phyloP scores from a whole-genome alignment of 345 rosid species.

The Rhizophora apiculata region DNA sequence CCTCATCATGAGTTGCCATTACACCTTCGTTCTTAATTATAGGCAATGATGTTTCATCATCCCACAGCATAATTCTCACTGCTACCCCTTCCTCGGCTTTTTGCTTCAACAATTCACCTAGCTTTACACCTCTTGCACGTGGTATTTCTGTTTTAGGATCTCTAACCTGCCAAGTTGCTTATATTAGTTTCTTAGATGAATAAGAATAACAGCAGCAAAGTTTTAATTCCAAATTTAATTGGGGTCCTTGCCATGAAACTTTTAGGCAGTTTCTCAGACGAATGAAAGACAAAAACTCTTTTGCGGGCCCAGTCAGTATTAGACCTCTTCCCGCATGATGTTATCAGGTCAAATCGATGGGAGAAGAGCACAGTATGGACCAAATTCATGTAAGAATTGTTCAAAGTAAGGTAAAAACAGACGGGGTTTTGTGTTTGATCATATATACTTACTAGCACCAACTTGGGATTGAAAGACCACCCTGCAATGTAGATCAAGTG shows the following conservation, averaged over 20 bases:
- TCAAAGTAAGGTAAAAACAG: not conserved
- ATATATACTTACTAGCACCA: slow-evolving; percentile 49
- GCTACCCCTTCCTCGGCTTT: slow-evolving; percentile 88
- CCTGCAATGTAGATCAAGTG: slow-evolving; percentile 78
- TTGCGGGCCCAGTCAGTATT: too few species aligned
- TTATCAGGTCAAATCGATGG: too few species aligned
- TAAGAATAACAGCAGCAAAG: not conserved
- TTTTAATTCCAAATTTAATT: too few species aligned
- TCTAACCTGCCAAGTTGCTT: slow-evolving; percentile 39
- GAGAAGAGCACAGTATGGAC: too few species aligned
- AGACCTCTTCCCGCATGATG: too few species aligned
- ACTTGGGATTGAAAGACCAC: slow-evolving; percentile 84
- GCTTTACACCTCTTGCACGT: slow-evolving; percentile 58
- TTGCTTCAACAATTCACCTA: slow-evolving; percentile 64
- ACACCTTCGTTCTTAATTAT: slow-evolving; percentile 76
- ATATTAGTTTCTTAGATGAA: not conserved
- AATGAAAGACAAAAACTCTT: too few species aligned
- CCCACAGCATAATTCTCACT: slow-evolving; percentile 85
- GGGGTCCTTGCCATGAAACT: too few species aligned
- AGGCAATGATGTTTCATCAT: slow-evolving; percentile 74
- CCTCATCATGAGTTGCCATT: slow-evolving; percentile 70
- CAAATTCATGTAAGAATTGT: too few species aligned
- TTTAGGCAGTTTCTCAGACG: too few species aligned
- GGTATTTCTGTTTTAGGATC: slow-evolving; percentile 61
- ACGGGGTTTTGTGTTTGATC: not conserved